Evolutionary conservation across 2,329 filamentous ascomycete genomes (phyloP), one percentile per base, ranked within the genome.

Genomic region (Trichoderma guizhouense): DNA sequence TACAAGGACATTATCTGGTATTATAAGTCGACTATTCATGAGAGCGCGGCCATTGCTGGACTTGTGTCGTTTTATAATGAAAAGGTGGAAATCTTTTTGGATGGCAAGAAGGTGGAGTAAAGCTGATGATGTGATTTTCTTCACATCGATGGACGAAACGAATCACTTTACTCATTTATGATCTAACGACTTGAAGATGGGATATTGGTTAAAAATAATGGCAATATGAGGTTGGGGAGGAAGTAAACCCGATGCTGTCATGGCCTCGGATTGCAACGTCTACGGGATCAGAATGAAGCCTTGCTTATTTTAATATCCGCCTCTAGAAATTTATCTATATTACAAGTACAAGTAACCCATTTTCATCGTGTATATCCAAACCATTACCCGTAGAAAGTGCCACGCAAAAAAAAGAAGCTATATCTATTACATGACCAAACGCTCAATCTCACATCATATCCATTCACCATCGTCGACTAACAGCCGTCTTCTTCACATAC

Each of bases 51-150:
- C 2, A 82, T 92, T 72, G 86, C 86, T 1, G 89, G 89, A 2
- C 77, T 84, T 61, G 61, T 90, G 67, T 91, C 89, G 76, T 92
- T 92, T 72, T 92, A 91, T 74, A 91, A 92, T 73, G 90, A 92
- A 78, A 90, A 89, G 79, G 88, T 92, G 1, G 88, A 91, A 72
- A 84, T 92, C n/a, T 81, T 83, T 71, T 74, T 91, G 7, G 87
- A 89, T 73, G 89, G 89, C 1, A 76, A 79, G 69, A 72, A 11
- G 9, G 28, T 60, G 9, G 57, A 34, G 28, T 60, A 21, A 21
- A 24, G n/a, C n/a, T 32, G 28, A 2, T 43, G 1, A 3, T 36
- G 34, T 0, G 34, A 36, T 36, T 36, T 15, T 14, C 34, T 3
- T 36, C 34, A 15, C 14, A 36, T 2, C 7, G 7, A 18, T 18